These are phyloP conservation scores for Pistacia integerrima DNA, from an alignment of 345 rosid species.

Conservation along the genomic window DNA sequence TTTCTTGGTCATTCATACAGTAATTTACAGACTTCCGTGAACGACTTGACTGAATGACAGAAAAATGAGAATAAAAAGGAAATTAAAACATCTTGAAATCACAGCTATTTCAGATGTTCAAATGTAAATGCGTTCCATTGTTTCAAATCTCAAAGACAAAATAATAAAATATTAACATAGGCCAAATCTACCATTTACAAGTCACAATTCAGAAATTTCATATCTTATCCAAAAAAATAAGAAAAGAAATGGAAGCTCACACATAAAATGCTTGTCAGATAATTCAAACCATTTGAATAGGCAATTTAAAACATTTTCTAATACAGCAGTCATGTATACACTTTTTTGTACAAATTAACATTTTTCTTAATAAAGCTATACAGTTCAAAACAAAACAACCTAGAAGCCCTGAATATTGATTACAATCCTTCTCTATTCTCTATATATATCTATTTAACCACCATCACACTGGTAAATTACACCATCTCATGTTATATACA, in stretches of 20 bases:
- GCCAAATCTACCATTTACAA: background rate
- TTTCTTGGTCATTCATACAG: constrained; percentile 36
- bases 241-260: background rate
- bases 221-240: background rate
- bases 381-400: background rate
- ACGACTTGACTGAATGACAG: constrained; percentile 60
- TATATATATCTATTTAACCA: background rate
- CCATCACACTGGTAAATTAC: constrained; percentile 1
- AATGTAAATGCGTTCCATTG: background rate
- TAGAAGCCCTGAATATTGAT: background rate
- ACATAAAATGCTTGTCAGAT: background rate
- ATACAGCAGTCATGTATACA: background rate
- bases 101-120: background rate
- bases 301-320: background rate
- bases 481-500: background rate
- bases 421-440: background rate
- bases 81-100: background rate
- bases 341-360: background rate
- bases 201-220: background rate
- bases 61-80: constrained; percentile 17
- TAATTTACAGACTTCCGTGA: constrained; percentile 61
- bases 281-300: constrained; percentile 9
- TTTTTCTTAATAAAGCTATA: background rate
- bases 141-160: background rate
- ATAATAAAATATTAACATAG: background rate